phyloP scores from a whole-genome alignment of 1,139 yeast genomes.

The Pichia sp. region DNA sequence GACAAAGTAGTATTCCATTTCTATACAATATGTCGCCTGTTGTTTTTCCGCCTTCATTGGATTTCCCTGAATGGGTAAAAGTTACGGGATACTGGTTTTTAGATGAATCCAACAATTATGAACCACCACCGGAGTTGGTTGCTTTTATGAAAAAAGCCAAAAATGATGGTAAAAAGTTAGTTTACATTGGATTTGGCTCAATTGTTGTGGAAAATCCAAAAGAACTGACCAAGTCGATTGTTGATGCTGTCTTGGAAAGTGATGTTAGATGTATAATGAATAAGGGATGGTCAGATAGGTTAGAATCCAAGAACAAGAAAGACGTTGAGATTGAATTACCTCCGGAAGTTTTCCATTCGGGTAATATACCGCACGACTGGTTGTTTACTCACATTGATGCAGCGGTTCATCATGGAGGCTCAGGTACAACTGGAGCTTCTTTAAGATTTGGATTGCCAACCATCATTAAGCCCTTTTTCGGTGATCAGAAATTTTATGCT shows the following conservation, averaged over 20 bases:
- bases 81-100: slow-evolving; percentile 96
- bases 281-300: slow-evolving; percentile 91
- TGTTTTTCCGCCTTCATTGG: slow-evolving; percentile 86
- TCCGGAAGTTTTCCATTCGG: slow-evolving; percentile 56
- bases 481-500: slow-evolving; percentile 92
- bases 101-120: slow-evolving; percentile 38
- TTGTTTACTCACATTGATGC: slow-evolving; percentile 82
- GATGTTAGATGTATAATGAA: slow-evolving; percentile 82
- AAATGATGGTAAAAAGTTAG: slow-evolving; percentile 55
- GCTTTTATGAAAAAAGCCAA: slow-evolving; percentile 60
- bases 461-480: slow-evolving; percentile 88
- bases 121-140: slow-evolving; percentile 54
- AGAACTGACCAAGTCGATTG: slow-evolving; percentile 67
- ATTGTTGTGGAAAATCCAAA: slow-evolving; percentile 82
- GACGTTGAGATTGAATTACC: slow-evolving; percentile 47
- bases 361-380: slow-evolving; percentile 90
- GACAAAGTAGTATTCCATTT: slow-evolving; percentile 78
- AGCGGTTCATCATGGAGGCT: slow-evolving; percentile 96
- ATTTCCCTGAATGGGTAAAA: slow-evolving; percentile 87
- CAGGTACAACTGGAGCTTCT: slow-evolving; percentile 95
- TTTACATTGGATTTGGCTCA: slow-evolving; percentile 93
- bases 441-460: slow-evolving; percentile 83
- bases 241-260: slow-evolving; percentile 68
- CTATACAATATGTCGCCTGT: slow-evolving; percentile 82
- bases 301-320: slow-evolving; percentile 28